Evolutionary conservation across 129 eudicot species (phyloP), one percentile per base, ranked within the genome.

Genomic region (Silybum marianum): DNA sequence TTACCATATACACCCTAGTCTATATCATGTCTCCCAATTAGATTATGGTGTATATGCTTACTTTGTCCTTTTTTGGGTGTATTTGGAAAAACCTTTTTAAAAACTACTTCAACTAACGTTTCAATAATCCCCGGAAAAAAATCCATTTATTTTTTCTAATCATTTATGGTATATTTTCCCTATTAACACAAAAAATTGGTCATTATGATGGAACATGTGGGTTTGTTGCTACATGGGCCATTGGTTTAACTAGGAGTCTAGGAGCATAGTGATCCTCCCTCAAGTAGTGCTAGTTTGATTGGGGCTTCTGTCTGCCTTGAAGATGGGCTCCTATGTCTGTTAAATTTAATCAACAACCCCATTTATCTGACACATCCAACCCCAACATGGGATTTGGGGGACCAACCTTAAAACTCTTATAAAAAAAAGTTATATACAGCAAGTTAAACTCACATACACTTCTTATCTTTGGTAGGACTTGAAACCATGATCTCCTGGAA

Each of bases 231-330:
- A 42, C 72, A 76, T 38, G 60, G 34, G 21, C n/a, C 42, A 71
- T 69, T 58, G 66, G 66, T 58, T 54, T 58, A 58, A n/a, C 66
- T 6, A 32, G 36, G 36, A 32, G 6, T 32, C 36, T 58, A 58
- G 66, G 22, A 58, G 66, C 22, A 62, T 46, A 65, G 10, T 62
- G 72, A 77, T 77, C 58, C 34, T 77, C 36, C 34, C 80, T 71
- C 32, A 7, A 70, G 71, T 13, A 70, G 71, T 77, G 67, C 63
- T 78, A 68, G 67, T 78, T 40, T 40, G 21, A 11, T 32, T 28
- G 54, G 69, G 60, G 28, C 36, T 44, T 66, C 16, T 10, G 10
- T 19, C 23, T 58, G 10, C 23, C 66, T 58, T n/a, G 22, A 24
- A n/a, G 66, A 58, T 58, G 66, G 66, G 66, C 66, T 58, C 66